These are phyloP conservation scores for Yamagishiella unicocca DNA, from an alignment of 139 green algal genomes.

Conservation along the genomic window DNA sequence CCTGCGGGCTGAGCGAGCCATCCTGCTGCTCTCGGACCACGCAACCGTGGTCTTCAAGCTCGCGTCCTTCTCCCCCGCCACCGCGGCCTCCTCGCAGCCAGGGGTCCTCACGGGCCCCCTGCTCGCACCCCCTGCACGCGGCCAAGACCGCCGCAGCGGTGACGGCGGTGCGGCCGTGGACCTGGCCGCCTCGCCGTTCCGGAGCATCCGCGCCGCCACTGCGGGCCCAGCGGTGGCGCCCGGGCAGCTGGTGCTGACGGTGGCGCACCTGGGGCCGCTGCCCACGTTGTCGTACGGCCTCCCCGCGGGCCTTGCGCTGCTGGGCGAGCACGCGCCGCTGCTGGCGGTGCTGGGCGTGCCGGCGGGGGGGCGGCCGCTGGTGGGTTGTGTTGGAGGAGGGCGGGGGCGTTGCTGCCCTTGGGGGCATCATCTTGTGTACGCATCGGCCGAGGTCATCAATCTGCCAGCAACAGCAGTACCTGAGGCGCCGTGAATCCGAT, in stretches of 20 bases:
- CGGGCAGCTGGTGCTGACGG: slow-evolving; percentile 20
- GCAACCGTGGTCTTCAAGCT: slow-evolving; percentile 50
- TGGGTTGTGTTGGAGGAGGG: not conserved
- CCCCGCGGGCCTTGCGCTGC: slow-evolving; percentile 15
- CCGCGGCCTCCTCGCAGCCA: slow-evolving; percentile 17
- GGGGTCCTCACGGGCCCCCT: slow-evolving; percentile 29
- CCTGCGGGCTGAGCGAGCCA: slow-evolving; percentile 43
- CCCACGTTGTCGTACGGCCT: slow-evolving; percentile 50
- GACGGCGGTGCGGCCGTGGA: not conserved
- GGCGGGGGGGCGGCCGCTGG: not conserved
- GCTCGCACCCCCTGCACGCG: not conserved
- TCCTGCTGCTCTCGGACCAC: slow-evolving; percentile 52
- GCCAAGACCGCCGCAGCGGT: not conserved
- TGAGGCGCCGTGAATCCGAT: too few relatives aligned
- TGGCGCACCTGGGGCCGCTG: slow-evolving; percentile 57
- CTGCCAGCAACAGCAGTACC: too few relatives aligned
- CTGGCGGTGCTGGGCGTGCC: slow-evolving; percentile 38
- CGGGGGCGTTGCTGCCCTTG: too few relatives aligned
- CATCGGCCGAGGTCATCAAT: too few relatives aligned
- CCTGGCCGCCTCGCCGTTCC: slow-evolving; percentile 24
- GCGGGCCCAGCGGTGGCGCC: slow-evolving; percentile 18
- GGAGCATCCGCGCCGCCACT: not conserved
- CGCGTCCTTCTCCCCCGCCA: slow-evolving; percentile 49
- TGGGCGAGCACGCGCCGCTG: slow-evolving; percentile 42
- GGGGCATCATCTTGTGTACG: too few relatives aligned